Evolutionary conservation across 805 yeast species (phyloP).

Genomic region (Saccharomyces eubayanus): DNA sequence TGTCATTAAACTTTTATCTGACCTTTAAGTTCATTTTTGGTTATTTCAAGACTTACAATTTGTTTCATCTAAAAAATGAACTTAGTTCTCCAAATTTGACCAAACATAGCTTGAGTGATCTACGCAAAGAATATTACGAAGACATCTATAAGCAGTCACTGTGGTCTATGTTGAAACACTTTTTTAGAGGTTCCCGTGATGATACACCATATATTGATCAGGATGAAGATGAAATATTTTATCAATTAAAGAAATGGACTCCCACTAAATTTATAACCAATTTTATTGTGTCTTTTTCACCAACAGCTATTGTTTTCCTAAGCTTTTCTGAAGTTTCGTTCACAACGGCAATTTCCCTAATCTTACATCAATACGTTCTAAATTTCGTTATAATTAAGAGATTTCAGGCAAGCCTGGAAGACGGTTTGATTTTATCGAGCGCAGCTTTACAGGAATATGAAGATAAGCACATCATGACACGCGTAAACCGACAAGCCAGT

Average conservation of each 20-base stretch:
- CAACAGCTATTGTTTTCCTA: slow-evolving; percentile 42
- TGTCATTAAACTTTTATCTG: slow-evolving; percentile 10
- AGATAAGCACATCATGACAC: slow-evolving; percentile 43
- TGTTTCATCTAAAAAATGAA: slow-evolving; percentile 13
- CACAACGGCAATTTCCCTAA: slow-evolving; percentile 31
- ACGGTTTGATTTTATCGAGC: slow-evolving; percentile 50
- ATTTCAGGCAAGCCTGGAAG: slow-evolving; percentile 43
- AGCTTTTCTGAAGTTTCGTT: slow-evolving; percentile 33
- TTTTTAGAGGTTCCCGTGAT: slow-evolving; percentile 8
- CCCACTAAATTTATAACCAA: slow-evolving; percentile 52
- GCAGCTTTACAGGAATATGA: slow-evolving; percentile 59
- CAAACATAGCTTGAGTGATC: slow-evolving; percentile 12
- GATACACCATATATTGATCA: background rate
- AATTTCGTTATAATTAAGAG: slow-evolving; percentile 35
- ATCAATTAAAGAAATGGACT: slow-evolving; percentile 58
- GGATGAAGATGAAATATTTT: slow-evolving; percentile 29
- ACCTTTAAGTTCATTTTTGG: slow-evolving; percentile 17
- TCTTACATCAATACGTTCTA: slow-evolving; percentile 32
- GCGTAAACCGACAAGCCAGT: slow-evolving; percentile 48
- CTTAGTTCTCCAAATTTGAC: slow-evolving; percentile 16
- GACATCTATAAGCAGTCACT: slow-evolving; percentile 15
- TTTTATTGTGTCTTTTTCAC: slow-evolving; percentile 50
- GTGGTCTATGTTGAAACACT: slow-evolving; percentile 16
- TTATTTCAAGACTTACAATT: slow-evolving; percentile 15
- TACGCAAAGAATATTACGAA: slow-evolving; percentile 16